Base-by-base conservation (phyloP, 306 rosid species). In the Adenanthera pavonina region DNA sequence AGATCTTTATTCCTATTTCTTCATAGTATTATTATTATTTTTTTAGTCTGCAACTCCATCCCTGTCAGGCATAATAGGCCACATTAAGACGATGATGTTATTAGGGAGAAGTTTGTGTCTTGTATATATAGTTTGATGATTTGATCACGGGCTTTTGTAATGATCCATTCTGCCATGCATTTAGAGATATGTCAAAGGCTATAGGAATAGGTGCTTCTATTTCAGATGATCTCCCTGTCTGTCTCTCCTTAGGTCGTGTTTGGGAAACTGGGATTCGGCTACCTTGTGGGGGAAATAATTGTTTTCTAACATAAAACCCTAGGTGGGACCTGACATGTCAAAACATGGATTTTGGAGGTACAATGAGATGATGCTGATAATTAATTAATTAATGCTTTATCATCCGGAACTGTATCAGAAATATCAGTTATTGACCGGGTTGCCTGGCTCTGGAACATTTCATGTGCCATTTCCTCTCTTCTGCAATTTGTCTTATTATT, bases 111-210 rank as follows among this genome's bases (percentile, higher is more conserved):
- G 3, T 67, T 65, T 74, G 49, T 74, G 44, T 75, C n/a, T 43
- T 74, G 38, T 8, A 64, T 51, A 66, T 25, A 25, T 25, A 25
- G 30, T 25, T 25, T 25, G 30, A 25, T 25, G 30, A 38, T 82
- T 52, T 69, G 47, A 46, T 54, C 64, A 53, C 57, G 84, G 62
- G 38, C 10, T 81, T n/a, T 49, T 44, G 74, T 84, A 61, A 65
- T 82, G 53, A 57, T 72, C 44, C 79, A 49, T 80, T 66, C 41
- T 76, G 65, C 70, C 51, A 59, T 17, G 68, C 11, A 10, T 49
- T 25, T 79, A 38, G 80, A 57, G 70, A 59, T 77, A 34, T 69
- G 65, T 35, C 72, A 52, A 66, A 78, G 61, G 62, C 60, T 33
- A 49, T 64, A 59, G 54, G 36, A 71, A 51, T 35, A 5, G 59